Evolutionary conservation across 306 rosid genomes (phyloP).

Genomic region (Vicia villosa): DNA sequence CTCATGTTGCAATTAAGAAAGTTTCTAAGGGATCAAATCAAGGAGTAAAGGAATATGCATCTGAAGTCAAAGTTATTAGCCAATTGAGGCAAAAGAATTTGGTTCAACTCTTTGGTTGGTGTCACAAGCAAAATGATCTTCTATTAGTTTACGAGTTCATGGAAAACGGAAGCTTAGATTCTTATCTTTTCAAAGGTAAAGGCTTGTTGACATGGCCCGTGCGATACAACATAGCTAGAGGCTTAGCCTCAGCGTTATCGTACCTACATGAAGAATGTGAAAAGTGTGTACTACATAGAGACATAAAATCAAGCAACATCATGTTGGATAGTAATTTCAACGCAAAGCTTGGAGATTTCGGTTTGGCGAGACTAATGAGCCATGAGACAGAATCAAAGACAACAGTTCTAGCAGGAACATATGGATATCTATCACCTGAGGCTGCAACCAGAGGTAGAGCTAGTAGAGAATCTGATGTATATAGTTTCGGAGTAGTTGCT

Average conservation of each 20-base stretch:
- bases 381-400: conserved; percentile 35
- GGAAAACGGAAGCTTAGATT: conserved; percentile 52
- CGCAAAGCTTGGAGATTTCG: conserved; percentile 51
- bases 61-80: conserved; percentile 49
- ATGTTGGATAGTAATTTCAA: conserved; percentile 46
- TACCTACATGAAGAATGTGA: conserved; percentile 50
- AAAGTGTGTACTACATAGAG: conserved; percentile 44
- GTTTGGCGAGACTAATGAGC: conserved; percentile 42
- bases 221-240: conserved; percentile 42
- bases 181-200: conserved; percentile 30
- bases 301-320: conserved; percentile 49
- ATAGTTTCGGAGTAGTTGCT: conserved; percentile 50
- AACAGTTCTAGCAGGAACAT: conserved; percentile 44
- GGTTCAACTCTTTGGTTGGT: conserved; percentile 50
- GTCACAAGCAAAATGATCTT: conserved; percentile 36
- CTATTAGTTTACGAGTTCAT: conserved; percentile 45
- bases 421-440: conserved; percentile 52
- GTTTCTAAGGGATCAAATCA: conserved; percentile 36
- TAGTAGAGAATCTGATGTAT: conserved; percentile 45
- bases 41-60: conserved; percentile 45
- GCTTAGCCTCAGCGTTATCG: conserved; percentile 42
- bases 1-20: conserved; percentile 44
- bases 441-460: conserved; percentile 35
- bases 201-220: conserved; percentile 36
- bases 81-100: conserved; percentile 45